phyloP scores from a whole-genome alignment of 805 yeast genomes.

The Candida yuanshanica region DNA sequence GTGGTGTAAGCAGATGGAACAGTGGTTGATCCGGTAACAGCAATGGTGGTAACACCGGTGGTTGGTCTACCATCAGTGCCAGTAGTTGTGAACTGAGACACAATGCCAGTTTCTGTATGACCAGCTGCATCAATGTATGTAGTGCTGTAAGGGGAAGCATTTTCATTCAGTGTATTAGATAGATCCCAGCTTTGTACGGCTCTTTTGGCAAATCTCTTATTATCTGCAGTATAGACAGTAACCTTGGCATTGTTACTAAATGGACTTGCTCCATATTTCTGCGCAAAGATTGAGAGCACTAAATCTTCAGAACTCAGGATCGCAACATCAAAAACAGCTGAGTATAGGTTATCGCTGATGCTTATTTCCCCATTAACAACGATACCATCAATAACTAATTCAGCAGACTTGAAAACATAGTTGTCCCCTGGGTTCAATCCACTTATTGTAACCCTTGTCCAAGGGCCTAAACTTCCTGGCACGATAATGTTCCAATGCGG shows the following conservation, averaged over 20 bases:
- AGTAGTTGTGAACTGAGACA: slow-evolving; percentile 1
- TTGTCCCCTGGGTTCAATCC: slow-evolving; percentile 39
- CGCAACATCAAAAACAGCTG: slow-evolving; percentile 23
- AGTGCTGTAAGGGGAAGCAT: slow-evolving; percentile 2
- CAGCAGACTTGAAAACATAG: slow-evolving; percentile 11
- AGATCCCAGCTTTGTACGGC: background rate
- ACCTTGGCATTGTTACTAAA: slow-evolving; percentile 19
- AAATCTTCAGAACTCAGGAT: slow-evolving; percentile 28
- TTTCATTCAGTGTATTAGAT: background rate
- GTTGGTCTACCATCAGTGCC: background rate
- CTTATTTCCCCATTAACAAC: slow-evolving; percentile 38
- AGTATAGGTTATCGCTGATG: background rate
- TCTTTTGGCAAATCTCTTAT: background rate
- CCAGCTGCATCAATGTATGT: background rate
- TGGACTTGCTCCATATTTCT: slow-evolving; percentile 60
- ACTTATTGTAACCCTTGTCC: slow-evolving; percentile 58
- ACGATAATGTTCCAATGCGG: slow-evolving; percentile 41
- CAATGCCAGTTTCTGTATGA: background rate
- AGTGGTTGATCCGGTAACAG: slow-evolving; percentile 2
- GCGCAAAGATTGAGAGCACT: slow-evolving; percentile 41
- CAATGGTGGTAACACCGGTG: slow-evolving; percentile 1
- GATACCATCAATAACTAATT: slow-evolving; percentile 27
- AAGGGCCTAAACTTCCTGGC: slow-evolving; percentile 34
- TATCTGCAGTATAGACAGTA: background rate
- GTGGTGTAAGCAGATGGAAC: slow-evolving; percentile 1